Evolutionary conservation across 129 eudicot species (phyloP).

Genomic region (Tagetes patula): DNA sequence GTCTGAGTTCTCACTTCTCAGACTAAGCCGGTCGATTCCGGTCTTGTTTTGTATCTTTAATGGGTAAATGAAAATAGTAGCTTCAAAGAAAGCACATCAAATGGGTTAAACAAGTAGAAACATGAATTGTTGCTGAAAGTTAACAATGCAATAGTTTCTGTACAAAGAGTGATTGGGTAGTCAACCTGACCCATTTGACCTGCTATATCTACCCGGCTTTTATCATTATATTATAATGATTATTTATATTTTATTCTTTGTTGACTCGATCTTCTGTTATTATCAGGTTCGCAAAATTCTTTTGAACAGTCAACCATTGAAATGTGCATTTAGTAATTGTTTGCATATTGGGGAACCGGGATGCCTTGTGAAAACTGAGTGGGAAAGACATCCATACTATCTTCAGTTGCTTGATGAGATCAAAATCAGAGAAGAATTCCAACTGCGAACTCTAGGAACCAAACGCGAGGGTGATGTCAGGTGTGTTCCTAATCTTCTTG

Average conservation of each 20-base stretch:
- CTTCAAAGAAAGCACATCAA: not conserved
- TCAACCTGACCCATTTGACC: not conserved
- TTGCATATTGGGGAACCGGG: constrained; percentile 90
- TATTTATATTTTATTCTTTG: not conserved
- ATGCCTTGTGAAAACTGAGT: constrained; percentile 66
- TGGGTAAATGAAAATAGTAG: not conserved
- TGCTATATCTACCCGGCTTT: not conserved
- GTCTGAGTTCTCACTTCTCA: not conserved
- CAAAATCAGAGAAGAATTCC: constrained; percentile 80
- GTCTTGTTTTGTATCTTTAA: not conserved
- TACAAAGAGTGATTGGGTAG: not conserved
- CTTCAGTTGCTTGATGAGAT: constrained; percentile 87
- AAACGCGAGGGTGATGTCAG: constrained; percentile 92
- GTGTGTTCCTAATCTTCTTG: constrained; percentile 35
- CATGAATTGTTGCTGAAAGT: not conserved
- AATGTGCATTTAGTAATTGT: constrained; percentile 77
- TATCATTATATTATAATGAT: not conserved
- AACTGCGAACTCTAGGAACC: constrained; percentile 76
- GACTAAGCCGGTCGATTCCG: not conserved
- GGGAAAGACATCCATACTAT: constrained; percentile 88
- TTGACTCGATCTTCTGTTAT: constrained; percentile 14
- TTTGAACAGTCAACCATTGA: constrained; percentile 43
- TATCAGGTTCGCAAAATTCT: constrained; percentile 65
- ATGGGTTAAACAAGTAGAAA: not conserved
- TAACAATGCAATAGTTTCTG: not conserved